phyloP scores from a whole-genome alignment of 169 alveolate genomes.

The Eimeria praecox region DNA sequence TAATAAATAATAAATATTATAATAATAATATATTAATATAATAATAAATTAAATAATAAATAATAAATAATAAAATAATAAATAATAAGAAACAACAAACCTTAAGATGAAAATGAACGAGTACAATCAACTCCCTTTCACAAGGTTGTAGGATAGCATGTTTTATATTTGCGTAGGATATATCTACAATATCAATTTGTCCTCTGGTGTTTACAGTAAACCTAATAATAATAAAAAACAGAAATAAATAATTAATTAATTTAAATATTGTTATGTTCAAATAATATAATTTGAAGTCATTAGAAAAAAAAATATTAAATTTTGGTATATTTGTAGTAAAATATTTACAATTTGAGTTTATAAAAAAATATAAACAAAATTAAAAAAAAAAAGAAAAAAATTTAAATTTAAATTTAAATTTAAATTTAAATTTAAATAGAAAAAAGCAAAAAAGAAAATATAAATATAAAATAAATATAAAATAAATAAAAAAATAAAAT shows the following conservation, averaged over 20 bases:
- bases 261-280: too few relatives aligned
- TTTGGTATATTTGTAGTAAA: not conserved
- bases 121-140: constrained; percentile 96
- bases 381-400: too few relatives aligned
- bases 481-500: too few relatives aligned
- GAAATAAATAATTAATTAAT: too few relatives aligned
- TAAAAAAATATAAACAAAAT: too few relatives aligned
- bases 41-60: too few relatives aligned
- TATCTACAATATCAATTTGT: constrained; percentile 92
- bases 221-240: not conserved
- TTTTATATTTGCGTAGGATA: constrained; percentile 95
- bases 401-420: too few relatives aligned
- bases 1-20: not conserved
- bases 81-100: constrained; percentile 26
- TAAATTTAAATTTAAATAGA: too few relatives aligned
- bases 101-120: constrained; percentile 94
- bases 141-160: constrained; percentile 98
- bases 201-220: constrained; percentile 73
- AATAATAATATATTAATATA: not conserved
- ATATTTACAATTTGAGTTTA: not conserved
- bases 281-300: too few relatives aligned
- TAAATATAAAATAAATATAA: too few relatives aligned
- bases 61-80: too few relatives aligned
- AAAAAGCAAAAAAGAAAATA: too few relatives aligned
- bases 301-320: not conserved